Percentiles rank a stretch among this genome's conserved stretches.
Evolutionary conservation across 2,329 filamentous ascomycete genomes (phyloP).

Genomic region (Emergomyces africanus): DNA sequence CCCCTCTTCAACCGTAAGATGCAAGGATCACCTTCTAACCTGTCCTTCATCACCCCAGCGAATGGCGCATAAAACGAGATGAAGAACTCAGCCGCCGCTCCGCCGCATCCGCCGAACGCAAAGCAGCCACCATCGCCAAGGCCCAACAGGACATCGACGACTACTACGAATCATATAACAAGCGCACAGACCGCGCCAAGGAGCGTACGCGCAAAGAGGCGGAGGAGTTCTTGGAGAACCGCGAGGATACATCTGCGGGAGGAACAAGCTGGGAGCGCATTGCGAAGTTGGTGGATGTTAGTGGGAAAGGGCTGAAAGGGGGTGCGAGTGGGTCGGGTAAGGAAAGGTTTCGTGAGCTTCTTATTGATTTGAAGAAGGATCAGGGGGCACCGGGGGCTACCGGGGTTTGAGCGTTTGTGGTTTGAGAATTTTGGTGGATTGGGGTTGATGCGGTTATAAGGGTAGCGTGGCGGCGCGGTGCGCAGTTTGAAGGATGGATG

Average conservation of each 20-base stretch:
- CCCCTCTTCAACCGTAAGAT: not conserved
- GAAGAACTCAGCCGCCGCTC: conserved; percentile 70
- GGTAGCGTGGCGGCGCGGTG: not conserved
- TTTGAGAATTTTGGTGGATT: not conserved
- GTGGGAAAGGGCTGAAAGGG: conserved; percentile 78
- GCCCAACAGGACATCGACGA: conserved; percentile 93
- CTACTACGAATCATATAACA: conserved; percentile 99
- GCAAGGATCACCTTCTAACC: conserved; percentile 1
- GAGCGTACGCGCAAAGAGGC: conserved; percentile 81
- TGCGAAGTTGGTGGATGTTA: conserved; percentile 92
- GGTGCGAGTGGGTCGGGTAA: conserved; percentile 86
- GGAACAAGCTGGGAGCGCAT: conserved; percentile 99
- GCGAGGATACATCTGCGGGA: conserved; percentile 86
- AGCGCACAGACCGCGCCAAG: conserved; percentile 90
- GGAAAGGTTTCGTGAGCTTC: conserved; percentile 85
- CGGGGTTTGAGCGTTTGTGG: conserved; percentile 25
- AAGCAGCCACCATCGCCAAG: conserved; percentile 73
- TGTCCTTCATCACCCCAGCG: conserved; percentile 25
- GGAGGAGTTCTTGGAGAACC: conserved; percentile 75
- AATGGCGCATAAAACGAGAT: conserved; percentile 88
- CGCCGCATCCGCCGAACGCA: conserved; percentile 69
- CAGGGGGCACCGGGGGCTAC: conserved; percentile 61
- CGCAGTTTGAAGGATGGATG: not conserved
- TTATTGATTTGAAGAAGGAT: conserved; percentile 82
- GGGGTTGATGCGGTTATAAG: not conserved